Evolutionary conservation across 148 eudicot species (phyloP).

Genomic region (Silene conica): DNA sequence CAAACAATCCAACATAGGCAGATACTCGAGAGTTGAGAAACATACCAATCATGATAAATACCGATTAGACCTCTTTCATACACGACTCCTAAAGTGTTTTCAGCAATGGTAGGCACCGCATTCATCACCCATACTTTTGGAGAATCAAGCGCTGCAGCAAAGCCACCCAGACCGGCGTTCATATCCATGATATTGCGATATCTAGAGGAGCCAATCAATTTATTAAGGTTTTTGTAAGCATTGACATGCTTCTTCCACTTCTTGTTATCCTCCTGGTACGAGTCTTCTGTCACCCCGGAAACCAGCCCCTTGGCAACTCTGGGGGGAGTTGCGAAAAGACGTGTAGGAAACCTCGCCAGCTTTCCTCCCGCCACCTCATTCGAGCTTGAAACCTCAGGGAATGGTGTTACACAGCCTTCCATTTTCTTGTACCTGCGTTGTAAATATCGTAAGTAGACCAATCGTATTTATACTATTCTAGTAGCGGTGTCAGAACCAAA

Average conservation of each 20-base stretch:
- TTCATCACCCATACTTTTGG: slow-evolving; percentile 78
- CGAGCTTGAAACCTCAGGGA: slow-evolving; percentile 35
- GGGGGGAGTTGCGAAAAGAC: slow-evolving; percentile 60
- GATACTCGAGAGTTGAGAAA: background rate
- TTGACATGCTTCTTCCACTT: slow-evolving; percentile 65
- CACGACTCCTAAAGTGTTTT: slow-evolving; percentile 60
- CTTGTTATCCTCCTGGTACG: slow-evolving; percentile 46
- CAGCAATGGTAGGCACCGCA: slow-evolving; percentile 64
- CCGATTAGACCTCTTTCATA: slow-evolving; percentile 86
- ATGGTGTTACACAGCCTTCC: slow-evolving; percentile 59
- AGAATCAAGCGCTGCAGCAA: slow-evolving; percentile 76
- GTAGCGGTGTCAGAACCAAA: background rate
- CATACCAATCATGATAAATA: slow-evolving; percentile 78
- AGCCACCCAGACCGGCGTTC: slow-evolving; percentile 78
- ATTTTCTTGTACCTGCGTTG: slow-evolving; percentile 67
- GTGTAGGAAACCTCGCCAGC: slow-evolving; percentile 53
- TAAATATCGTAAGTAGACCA: background rate
- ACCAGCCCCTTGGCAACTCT: slow-evolving; percentile 53
- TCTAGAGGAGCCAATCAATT: slow-evolving; percentile 45
- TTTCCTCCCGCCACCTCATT: slow-evolving; percentile 51
- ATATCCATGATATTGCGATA: slow-evolving; percentile 85
- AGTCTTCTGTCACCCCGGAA: slow-evolving; percentile 52
- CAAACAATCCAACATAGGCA: background rate
- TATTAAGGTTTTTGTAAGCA: slow-evolving; percentile 52
- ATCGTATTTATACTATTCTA: background rate